phyloP scores from a whole-genome alignment of 352 stramenopile genomes.

The Pythium brachiatum region DNA sequence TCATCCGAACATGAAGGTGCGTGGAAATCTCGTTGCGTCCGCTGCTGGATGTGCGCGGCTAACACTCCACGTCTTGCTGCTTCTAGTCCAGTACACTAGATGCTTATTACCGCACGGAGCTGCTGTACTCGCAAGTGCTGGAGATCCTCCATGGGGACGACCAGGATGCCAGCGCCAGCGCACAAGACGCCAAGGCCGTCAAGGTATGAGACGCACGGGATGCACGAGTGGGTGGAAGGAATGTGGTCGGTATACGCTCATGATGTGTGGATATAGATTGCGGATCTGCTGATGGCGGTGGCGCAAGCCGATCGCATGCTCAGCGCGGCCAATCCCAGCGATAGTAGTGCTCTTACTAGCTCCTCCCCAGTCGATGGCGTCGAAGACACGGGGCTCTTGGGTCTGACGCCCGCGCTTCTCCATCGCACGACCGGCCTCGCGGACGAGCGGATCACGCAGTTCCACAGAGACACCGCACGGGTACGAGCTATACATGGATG shows the following conservation, averaged over 20 bases:
- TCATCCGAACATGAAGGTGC: neutral
- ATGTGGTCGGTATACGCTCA: neutral
- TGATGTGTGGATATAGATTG: slow-evolving; percentile 5
- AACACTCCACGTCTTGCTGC: too few relatives aligned
- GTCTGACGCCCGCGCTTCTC: slow-evolving; percentile 25
- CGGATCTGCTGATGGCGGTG: slow-evolving; percentile 32
- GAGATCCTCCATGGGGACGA: slow-evolving; percentile 28
- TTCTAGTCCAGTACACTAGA: slow-evolving; percentile 18
- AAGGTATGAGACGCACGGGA: slow-evolving; percentile 5
- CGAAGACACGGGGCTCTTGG: slow-evolving; percentile 18
- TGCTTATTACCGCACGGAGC: slow-evolving; percentile 31
- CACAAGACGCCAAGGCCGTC: slow-evolving; percentile 13
- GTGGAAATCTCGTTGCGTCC: neutral
- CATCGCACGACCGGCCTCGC: slow-evolving; percentile 20
- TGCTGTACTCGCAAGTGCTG: slow-evolving; percentile 34
- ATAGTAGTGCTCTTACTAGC: neutral
- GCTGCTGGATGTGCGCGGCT: neutral
- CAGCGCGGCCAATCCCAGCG: neutral
- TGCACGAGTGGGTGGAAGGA: too few relatives aligned
- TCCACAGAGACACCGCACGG: slow-evolving; percentile 26
- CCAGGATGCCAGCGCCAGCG: neutral
- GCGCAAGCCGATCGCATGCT: slow-evolving; percentile 34
- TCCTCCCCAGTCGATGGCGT: neutral
- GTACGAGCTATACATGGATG: slow-evolving; percentile 4
- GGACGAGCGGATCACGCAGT: slow-evolving; percentile 16